Conservation (phyloP, 2,329 filamentous ascomycete genomes). For the Epichloe uncinata region DNA sequence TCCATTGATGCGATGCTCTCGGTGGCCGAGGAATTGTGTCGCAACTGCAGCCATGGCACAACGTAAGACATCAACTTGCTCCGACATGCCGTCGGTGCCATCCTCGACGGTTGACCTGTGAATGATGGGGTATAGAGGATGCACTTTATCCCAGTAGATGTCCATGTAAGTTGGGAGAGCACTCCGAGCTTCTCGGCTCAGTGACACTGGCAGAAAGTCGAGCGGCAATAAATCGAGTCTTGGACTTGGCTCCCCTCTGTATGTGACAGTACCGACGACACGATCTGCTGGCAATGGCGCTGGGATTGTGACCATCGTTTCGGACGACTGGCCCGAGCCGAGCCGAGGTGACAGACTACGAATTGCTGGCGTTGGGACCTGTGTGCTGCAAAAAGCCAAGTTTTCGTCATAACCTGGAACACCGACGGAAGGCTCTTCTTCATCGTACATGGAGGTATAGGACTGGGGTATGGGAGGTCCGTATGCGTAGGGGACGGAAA, state of each 20-base stretch:
- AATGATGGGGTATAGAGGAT: conserved; percentile 35
- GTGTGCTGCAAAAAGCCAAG: conserved; percentile 19
- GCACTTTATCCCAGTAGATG: conserved; percentile 39
- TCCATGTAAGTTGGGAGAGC: conserved; percentile 37
- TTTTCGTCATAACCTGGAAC: conserved; percentile 23
- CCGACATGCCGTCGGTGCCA: conserved; percentile 15
- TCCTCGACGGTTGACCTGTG: conserved; percentile 33
- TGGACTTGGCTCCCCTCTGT: conserved; percentile 28
- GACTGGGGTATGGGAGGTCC: conserved; percentile 16
- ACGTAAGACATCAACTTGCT: conserved; percentile 29
- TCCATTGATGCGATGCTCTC: conserved; percentile 36
- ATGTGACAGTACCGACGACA: conserved; percentile 21
- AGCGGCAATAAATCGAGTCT: conserved; percentile 20
- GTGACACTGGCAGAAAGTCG: conserved; percentile 16
- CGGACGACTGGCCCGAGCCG: conserved; percentile 32
- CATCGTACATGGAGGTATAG: conserved; percentile 23
- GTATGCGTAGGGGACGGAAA: conserved; percentile 17
- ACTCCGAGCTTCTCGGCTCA: conserved; percentile 26
- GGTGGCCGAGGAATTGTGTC: conserved; percentile 34
- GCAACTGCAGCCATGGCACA: conserved; percentile 45
- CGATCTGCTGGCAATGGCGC: conserved; percentile 22
- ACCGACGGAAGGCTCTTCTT: conserved; percentile 15
- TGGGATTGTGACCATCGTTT: conserved; percentile 34
- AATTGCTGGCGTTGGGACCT: conserved; percentile 28
- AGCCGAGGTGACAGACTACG: conserved; percentile 36